Percentiles rank a stretch among this genome's conserved stretches.
phyloP scores from a whole-genome alignment of 1,139 yeast species.

The Yamadazyma siamensis region DNA sequence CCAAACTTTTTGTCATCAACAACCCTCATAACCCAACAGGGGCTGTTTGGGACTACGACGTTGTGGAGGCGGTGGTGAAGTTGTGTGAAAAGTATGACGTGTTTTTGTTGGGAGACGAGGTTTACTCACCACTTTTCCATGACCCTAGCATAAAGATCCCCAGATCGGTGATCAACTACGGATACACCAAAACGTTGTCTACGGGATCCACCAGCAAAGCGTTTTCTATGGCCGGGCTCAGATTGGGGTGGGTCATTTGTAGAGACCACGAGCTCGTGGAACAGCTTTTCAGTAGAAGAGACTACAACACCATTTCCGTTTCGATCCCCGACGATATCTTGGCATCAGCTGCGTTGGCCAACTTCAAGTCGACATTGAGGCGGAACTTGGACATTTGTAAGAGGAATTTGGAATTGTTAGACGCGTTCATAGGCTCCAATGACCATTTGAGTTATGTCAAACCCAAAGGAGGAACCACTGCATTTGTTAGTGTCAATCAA shows the following conservation, averaged over 20 bases:
- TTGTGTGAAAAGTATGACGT: constrained; percentile 33
- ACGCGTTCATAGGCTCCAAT: constrained; percentile 27
- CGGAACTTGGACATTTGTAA: constrained; percentile 38
- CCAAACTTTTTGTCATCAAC: constrained; percentile 47
- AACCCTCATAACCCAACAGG: constrained; percentile 61
- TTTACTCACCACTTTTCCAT: constrained; percentile 53
- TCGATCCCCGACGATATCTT: constrained; percentile 48
- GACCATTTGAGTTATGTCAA: constrained; percentile 37
- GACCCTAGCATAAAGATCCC: constrained; percentile 17
- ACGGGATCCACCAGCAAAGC: constrained; percentile 57
- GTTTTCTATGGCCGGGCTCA: constrained; percentile 52
- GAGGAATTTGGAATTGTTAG: constrained; percentile 33
- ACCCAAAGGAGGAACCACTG: constrained; percentile 51
- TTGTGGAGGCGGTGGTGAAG: constrained; percentile 32
- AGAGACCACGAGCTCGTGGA: constrained; percentile 26
- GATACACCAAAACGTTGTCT: constrained; percentile 42
- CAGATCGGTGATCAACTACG: constrained; percentile 39
- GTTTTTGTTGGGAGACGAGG: constrained; percentile 51
- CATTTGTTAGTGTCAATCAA: constrained; percentile 33
- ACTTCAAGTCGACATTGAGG: constrained; percentile 30
- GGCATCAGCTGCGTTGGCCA: constrained; percentile 40
- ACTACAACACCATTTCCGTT: constrained; percentile 52
- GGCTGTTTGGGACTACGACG: constrained; percentile 34
- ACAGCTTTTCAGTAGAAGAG: constrained; percentile 41
- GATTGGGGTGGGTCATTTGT: constrained; percentile 54